These are phyloP conservation scores for Neostapfia colusana DNA, from an alignment of 176 grass and related monocot genomes.

Conservation along the genomic window DNA sequence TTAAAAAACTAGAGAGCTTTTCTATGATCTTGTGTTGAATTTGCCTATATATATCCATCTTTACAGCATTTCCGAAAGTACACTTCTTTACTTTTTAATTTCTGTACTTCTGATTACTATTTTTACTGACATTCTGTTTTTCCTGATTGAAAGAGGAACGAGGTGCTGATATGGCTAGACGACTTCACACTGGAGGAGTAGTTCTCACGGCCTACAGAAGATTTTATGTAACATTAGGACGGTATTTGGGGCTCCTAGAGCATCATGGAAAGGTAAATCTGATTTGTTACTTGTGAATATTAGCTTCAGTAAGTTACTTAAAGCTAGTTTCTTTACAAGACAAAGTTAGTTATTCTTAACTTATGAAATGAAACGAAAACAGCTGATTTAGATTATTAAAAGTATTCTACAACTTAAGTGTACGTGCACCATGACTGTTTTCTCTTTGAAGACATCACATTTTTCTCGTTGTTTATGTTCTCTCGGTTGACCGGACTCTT, in stretches of 20 bases:
- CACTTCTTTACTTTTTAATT: neutral
- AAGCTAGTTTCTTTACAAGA: neutral
- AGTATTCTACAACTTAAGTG: constrained; percentile 10
- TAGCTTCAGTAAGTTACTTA: constrained; percentile 26
- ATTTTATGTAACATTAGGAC: constrained; percentile 18
- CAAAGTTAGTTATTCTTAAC: neutral
- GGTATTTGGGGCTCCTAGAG: constrained; percentile 24
- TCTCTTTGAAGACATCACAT: neutral
- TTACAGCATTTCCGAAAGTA: neutral
- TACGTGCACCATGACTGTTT: neutral
- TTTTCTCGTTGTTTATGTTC: neutral
- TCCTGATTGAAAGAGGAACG: constrained; percentile 61
- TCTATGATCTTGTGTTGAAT: constrained; percentile 13
- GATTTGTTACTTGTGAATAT: constrained; percentile 25
- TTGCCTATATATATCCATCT: neutral
- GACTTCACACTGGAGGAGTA: constrained; percentile 56
- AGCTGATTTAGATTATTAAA: neutral
- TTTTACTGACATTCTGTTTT: constrained; percentile 27
- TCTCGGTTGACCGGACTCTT: neutral
- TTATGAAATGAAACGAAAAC: neutral
- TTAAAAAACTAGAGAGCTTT: neutral
- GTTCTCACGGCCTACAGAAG: neutral
- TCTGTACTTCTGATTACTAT: neutral
- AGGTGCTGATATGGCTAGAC: constrained; percentile 72
- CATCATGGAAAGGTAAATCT: constrained; percentile 29